Evolutionary conservation across 768 basidiomycete species (phyloP), one percentile per base, ranked within the genome.

Genomic region (Mycena chlorophos): DNA sequence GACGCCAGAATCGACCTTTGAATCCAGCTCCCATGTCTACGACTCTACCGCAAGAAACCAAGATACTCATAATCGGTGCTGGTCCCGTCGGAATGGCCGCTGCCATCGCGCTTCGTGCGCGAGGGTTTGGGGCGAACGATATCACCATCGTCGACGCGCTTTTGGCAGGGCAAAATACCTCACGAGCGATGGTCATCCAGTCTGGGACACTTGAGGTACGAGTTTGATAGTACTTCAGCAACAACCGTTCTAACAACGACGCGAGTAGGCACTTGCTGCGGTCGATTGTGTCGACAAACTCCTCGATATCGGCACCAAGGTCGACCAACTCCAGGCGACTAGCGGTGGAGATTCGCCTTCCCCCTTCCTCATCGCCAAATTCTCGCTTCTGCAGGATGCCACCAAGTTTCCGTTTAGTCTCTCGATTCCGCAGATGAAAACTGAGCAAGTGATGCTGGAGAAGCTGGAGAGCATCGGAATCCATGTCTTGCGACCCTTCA

Each of bases 181-280:
- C 79, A 6, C 75, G 79, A 17, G 78, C 79, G 0, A 46, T 73
- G 3, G 65, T 71, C 10, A 56, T 80, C 23, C 79, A 81, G 53
- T 72, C 79, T 10, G 72, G 72, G 40, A 79, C 79, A 6, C 65
- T 81, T n/a, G 79, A 80, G 64, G 78, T 73, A 53, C 23, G n/a
- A n/a, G 69, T 49, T 12, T 26, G 16, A 16, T 31, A 20, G 22
- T 14, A 26, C 19, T 38, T 3, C 34, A 40, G 13, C 1, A 51
- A 5, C 8, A 25, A 26, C 28, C 23, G 12, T 49, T 20, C 45
- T 56, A 48, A 8, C n/a, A 54, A 16, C 12, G 13, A n/a, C n/a
- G 12, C 30, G 37, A 42, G 4, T 22, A 79, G 79, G 72, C 71
- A 0, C 49, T 80, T 4, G 71, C 77, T 17, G 60, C 61, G 20